Evolutionary conservation across 441 rosid genomes (phyloP), one percentile per base, ranked within the genome.

Genomic region (Euphorbia celastroides): DNA sequence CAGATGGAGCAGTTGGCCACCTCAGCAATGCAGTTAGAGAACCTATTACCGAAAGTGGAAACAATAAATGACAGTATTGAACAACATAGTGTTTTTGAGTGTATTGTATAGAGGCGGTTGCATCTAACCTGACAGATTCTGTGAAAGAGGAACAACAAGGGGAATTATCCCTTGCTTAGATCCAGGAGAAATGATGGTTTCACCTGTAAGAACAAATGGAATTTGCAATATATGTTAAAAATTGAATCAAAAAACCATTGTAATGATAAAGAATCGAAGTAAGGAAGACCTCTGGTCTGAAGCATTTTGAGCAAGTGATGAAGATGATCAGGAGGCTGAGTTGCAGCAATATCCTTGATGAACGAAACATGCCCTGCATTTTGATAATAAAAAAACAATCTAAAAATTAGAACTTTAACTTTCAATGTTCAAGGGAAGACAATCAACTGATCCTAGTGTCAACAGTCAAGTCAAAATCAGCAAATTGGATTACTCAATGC

Each of bases 1-100:
- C 88, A 70, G 86, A 58, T 27, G 79, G 94, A 69, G 97, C 88
- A 46, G 91, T 87, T 77, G 98, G 97, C 98, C 98, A 90, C 74
- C 97, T 81, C 50, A 93, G 80, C 69, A 90, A 62, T 32, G 92
- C 96, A 61, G 82, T 90, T 30, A 82, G 65, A 66, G 82, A 66
- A 68, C 82, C 97, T 90, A 76, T 41, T 62, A 32, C 55, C 19
- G 26, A 78, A 62, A 67, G 57, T 57, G 44, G 12, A 30, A 68
- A 48, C 16, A 27, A 75, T 28, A 76, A 64, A 41, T 64, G 52
- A 28, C 57, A 62, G 48, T 16, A 64, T 54, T 17, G 50, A 27
- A 51, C 22, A 20, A 63, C 63, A 5, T 51, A n/a, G n/a, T n/a
- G n/a, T n/a, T n/a, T n/a, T n/a, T n/a, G n/a, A n/a, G n/a, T n/a